phyloP scores from a whole-genome alignment of 176 grass and related monocot species.

The Zea luxurians region DNA sequence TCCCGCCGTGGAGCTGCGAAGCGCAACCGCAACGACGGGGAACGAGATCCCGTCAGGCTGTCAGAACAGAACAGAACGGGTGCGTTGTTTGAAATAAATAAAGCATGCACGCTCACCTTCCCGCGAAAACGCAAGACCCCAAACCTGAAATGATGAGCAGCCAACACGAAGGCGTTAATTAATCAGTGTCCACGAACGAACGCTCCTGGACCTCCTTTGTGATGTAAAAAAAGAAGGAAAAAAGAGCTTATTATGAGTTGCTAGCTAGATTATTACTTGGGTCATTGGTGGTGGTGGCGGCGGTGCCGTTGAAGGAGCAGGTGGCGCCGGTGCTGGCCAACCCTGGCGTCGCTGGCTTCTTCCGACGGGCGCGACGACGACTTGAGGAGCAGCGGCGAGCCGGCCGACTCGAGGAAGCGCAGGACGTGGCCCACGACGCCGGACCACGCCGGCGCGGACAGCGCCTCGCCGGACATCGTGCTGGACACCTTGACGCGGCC shows the following conservation, averaged over 20 bases:
- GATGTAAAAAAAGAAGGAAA: too few relatives aligned
- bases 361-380: neutral
- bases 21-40: too few relatives aligned
- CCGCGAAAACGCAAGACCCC: conserved; percentile 70
- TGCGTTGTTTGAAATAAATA: too few relatives aligned
- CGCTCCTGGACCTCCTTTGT: too few relatives aligned
- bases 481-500: conserved; percentile 43
- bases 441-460: neutral
- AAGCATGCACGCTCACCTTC: conserved; percentile 53
- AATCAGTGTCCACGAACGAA: too few relatives aligned
- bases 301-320: conserved; percentile 81
- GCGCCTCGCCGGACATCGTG: neutral
- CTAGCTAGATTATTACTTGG: conserved; percentile 54
- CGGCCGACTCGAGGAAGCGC: conserved; percentile 27
- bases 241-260: too few relatives aligned
- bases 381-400: conserved; percentile 49
- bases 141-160: conserved; percentile 43
- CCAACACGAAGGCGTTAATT: neutral
- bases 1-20: too few relatives aligned
- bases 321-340: conserved; percentile 49
- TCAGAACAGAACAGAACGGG: too few relatives aligned
- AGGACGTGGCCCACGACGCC: neutral
- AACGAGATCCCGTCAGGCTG: too few relatives aligned
- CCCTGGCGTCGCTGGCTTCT: conserved; percentile 4
- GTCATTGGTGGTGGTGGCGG: conserved; percentile 47